A percentile compares a stretch with the other conserved stretches of the same genome.
These are phyloP conservation scores for Picochlorum sp. DNA, from an alignment of 139 green algal species.

Conservation along the genomic window DNA sequence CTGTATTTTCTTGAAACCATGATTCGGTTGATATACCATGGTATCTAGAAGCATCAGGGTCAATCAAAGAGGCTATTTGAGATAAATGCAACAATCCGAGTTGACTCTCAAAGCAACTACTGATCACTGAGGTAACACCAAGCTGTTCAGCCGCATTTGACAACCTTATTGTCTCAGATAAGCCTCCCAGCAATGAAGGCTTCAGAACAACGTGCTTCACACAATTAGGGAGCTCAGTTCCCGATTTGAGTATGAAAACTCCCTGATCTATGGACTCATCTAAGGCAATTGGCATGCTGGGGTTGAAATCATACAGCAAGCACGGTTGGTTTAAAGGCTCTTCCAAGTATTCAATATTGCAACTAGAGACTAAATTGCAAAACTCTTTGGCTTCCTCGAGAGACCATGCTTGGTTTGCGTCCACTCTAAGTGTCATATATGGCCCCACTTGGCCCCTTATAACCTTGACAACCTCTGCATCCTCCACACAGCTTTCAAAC, in stretches of 20 bases:
- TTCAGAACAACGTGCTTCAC: conserved; percentile 67
- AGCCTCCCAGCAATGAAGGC: conserved; percentile 56
- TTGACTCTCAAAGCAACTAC: conserved; percentile 67
- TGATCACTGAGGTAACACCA: conserved; percentile 50
- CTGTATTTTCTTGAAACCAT: not conserved
- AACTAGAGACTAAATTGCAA: not conserved
- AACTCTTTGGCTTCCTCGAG: conserved; percentile 49
- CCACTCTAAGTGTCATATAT: conserved; percentile 52
- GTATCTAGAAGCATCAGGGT: not conserved
- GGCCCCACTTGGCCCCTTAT: conserved; percentile 51
- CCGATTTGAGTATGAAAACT: not conserved
- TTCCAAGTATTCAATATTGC: conserved; percentile 66
- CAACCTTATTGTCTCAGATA: conserved; percentile 35
- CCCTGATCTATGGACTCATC: conserved; percentile 82
- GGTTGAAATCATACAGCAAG: conserved; percentile 26
- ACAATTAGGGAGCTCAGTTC: not conserved
- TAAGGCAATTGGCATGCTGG: conserved; percentile 53
- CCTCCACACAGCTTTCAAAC: conserved; percentile 34
- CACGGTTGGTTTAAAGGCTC: conserved; percentile 52
- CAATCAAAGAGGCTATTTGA: conserved; percentile 45
- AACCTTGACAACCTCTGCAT: conserved; percentile 55
- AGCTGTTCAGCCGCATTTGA: not conserved
- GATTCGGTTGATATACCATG: not conserved
- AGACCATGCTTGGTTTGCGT: conserved; percentile 84
- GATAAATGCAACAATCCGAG: conserved; percentile 45